A percentile compares a stretch with the other conserved stretches of the same genome.
These are phyloP conservation scores for Ganoderma meredithae DNA, from an alignment of 1,284 basidiomycete species.

Conservation along the genomic window DNA sequence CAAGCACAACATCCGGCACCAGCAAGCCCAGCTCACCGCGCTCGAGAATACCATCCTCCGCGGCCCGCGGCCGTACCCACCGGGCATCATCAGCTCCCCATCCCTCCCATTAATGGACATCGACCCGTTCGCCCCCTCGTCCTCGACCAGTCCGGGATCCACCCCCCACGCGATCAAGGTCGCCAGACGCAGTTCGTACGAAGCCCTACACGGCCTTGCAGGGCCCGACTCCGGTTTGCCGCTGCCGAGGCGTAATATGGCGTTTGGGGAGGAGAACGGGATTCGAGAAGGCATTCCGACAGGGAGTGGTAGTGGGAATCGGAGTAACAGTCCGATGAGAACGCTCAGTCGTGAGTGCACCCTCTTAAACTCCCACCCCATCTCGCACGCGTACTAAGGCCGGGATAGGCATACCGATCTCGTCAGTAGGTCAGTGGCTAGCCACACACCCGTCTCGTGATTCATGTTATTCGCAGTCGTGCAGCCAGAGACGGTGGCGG, in stretches of 20 bases:
- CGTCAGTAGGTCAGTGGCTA: conserved; percentile 70
- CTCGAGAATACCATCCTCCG: conserved; percentile 71
- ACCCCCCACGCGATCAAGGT: conserved; percentile 43
- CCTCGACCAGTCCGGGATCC: conserved; percentile 35
- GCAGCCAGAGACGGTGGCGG: neutral
- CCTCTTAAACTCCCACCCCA: neutral
- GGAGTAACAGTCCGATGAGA: conserved; percentile 74
- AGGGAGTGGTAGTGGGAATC: conserved; percentile 51
- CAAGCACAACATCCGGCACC: conserved; percentile 79
- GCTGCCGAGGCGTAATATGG: conserved; percentile 57
- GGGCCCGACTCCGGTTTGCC: conserved; percentile 79
- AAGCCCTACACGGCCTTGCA: conserved; percentile 71
- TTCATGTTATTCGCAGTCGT: neutral
- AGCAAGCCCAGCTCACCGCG: conserved; percentile 73
- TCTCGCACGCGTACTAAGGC: conserved; percentile 28
- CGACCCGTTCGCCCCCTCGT: conserved; percentile 40
- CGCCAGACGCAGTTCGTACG: conserved; percentile 71
- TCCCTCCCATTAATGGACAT: conserved; percentile 45
- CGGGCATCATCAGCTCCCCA: conserved; percentile 50
- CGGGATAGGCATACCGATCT: conserved; percentile 75
- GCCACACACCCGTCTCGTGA: neutral
- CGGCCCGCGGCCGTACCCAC: conserved; percentile 64
- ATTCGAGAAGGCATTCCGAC: conserved; percentile 77
- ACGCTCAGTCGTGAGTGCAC: conserved; percentile 76
- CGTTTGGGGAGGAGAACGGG: conserved; percentile 53